Conservation (phyloP, 768 basidiomycete species). For the Lactarius vividus region DNA sequence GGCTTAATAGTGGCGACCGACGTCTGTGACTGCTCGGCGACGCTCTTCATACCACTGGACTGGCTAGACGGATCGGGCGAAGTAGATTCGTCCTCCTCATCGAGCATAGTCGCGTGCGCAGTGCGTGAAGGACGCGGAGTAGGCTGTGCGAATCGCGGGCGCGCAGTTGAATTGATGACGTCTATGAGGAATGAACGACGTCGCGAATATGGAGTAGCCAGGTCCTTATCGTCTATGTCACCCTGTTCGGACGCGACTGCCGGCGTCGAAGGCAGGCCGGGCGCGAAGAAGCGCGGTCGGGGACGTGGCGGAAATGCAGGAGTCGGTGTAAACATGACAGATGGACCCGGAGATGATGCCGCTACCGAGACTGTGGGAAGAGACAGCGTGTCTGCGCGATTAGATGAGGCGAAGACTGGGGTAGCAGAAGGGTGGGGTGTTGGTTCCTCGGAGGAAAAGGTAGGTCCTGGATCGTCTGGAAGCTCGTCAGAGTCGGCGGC, state of each 20-base stretch:
- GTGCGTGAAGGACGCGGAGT: conserved; percentile 55
- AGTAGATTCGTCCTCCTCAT: conserved; percentile 18
- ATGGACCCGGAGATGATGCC: conserved; percentile 55
- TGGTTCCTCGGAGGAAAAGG: conserved; percentile 66
- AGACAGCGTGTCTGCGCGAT: conserved; percentile 31
- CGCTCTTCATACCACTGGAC: conserved; percentile 38
- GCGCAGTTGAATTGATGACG: conserved; percentile 78
- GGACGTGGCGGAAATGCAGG: conserved; percentile 60
- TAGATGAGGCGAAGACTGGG: neutral
- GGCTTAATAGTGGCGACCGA: conserved; percentile 36
- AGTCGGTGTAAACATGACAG: conserved; percentile 63
- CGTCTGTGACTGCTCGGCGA: conserved; percentile 27
- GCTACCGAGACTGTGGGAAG: conserved; percentile 41
- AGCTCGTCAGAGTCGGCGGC: neutral
- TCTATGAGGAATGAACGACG: conserved; percentile 80
- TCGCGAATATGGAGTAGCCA: conserved; percentile 66
- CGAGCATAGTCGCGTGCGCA: neutral
- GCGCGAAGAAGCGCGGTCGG: conserved; percentile 57
- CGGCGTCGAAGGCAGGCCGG: conserved; percentile 21
- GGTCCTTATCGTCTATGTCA: conserved; percentile 34
- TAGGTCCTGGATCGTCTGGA: conserved; percentile 47
- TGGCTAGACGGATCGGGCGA: conserved; percentile 30
- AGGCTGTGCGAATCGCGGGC: conserved; percentile 64
- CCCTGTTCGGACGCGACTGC: conserved; percentile 27
- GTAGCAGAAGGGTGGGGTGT: conserved; percentile 25